Evolutionary conservation across 192 early-diverging fungal genomes (phyloP).

Genomic region (Coemansia umbellata): DNA sequence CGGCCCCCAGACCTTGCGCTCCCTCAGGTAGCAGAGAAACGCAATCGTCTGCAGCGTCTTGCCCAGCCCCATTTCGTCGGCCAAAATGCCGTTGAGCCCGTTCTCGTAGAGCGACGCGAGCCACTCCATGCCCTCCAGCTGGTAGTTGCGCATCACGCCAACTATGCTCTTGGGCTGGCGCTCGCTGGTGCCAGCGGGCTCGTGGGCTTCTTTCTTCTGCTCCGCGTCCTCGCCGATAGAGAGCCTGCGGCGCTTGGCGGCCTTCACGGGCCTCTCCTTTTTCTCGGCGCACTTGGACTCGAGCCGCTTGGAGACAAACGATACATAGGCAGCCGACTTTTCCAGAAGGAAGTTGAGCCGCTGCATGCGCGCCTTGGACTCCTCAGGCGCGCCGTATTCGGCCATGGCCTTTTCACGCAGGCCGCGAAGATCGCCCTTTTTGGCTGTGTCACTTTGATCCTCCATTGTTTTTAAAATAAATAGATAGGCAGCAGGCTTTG

Average conservation of each 20-base stretch:
- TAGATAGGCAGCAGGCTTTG: too few relatives aligned
- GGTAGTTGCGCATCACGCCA: conserved; percentile 89
- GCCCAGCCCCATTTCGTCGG: conserved; percentile 94
- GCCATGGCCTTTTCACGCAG: conserved; percentile 57
- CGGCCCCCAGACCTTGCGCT: conserved; percentile 78
- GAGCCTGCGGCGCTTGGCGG: conserved; percentile 4
- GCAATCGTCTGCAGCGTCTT: conserved; percentile 95
- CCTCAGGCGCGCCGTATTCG: conserved; percentile 55
- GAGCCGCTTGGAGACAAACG: conserved; percentile 71
- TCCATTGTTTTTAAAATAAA: too few relatives aligned
- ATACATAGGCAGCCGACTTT: conserved; percentile 76
- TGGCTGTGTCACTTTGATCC: neutral
- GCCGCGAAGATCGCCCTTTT: conserved; percentile 16
- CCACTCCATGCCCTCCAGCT: conserved; percentile 95
- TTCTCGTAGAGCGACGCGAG: conserved; percentile 92
- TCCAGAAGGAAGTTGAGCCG: conserved; percentile 77
- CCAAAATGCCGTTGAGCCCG: conserved; percentile 93
- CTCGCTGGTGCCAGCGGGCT: conserved; percentile 12
- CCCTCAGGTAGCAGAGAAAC: conserved; percentile 77
- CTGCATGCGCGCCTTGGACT: conserved; percentile 62
- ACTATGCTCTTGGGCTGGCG: conserved; percentile 78
- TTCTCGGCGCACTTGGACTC: conserved; percentile 71
- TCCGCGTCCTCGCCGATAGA: neutral
- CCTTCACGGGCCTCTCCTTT: conserved; percentile 17
- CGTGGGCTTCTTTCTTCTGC: neutral